A percentile compares a stretch with the other conserved stretches of the same genome.
phyloP scores from a whole-genome alignment of 768 basidiomycete species.

The Termitomyces sp. region DNA sequence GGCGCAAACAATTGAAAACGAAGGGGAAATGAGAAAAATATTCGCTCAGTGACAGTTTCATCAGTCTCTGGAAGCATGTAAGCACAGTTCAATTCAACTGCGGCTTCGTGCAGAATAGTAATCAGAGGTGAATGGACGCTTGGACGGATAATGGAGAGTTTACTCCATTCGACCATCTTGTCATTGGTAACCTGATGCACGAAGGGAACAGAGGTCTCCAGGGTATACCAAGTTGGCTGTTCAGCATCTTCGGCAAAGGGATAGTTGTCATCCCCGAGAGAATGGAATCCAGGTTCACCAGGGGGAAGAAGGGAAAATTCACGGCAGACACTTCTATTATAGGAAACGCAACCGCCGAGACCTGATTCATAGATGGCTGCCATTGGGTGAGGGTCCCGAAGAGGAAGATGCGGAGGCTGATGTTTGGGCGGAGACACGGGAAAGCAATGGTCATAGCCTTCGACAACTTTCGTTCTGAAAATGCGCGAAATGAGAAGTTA shows the following conservation, averaged over 20 bases:
- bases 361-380: conserved; percentile 46
- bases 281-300: conserved; percentile 38
- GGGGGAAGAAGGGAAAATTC: conserved; percentile 47
- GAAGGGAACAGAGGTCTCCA: conserved; percentile 53
- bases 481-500: background rate
- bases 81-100: conserved; percentile 47
- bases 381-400: conserved; percentile 52
- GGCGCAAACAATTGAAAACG: conserved; percentile 40
- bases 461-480: conserved; percentile 34
- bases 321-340: conserved; percentile 21
- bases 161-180: conserved; percentile 31
- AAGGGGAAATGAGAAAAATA: conserved; percentile 45
- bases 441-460: conserved; percentile 36
- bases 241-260: conserved; percentile 38
- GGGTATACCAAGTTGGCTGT: conserved; percentile 48
- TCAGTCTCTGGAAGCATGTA: conserved; percentile 42
- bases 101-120: conserved; percentile 46
- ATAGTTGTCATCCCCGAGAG: conserved; percentile 43
- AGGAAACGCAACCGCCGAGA: conserved; percentile 22
- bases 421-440: conserved; percentile 48
- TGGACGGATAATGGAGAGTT: conserved; percentile 33
- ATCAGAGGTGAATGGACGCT: conserved; percentile 50
- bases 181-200: conserved; percentile 20
- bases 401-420: conserved; percentile 62
- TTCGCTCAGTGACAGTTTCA: conserved; percentile 24